These are phyloP conservation scores for Alternaria brassicicola DNA, from an alignment of 2,329 filamentous ascomycete genomes.

Conservation along the genomic window DNA sequence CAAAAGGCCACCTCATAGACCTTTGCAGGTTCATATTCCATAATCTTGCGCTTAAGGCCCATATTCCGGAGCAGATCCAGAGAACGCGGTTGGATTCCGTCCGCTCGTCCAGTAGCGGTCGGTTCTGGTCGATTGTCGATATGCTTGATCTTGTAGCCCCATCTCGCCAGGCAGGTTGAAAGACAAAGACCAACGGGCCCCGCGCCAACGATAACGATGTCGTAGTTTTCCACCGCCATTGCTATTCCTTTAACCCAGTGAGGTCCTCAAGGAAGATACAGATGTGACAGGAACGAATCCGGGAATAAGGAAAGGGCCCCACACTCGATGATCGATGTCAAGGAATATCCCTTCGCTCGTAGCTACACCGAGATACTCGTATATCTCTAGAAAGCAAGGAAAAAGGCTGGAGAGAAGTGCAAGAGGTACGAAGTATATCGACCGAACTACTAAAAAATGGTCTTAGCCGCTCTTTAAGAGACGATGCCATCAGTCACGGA, in stretches of 20 bases:
- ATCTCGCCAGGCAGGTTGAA: constrained; percentile 84
- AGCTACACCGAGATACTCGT: neutral
- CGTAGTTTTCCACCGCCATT: constrained; percentile 58
- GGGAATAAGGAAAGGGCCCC: neutral
- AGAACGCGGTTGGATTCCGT: constrained; percentile 90
- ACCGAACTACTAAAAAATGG: neutral
- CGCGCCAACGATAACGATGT: constrained; percentile 83
- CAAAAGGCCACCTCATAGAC: constrained; percentile 76
- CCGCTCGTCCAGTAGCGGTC: constrained; percentile 83
- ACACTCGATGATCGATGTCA: constrained; percentile 7
- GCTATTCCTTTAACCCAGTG: neutral
- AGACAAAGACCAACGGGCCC: constrained; percentile 88
- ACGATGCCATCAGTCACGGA: constrained; percentile 13
- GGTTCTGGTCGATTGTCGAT: constrained; percentile 89
- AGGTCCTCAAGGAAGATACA: neutral
- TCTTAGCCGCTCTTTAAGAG: constrained; percentile 17
- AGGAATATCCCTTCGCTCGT: constrained; percentile 2
- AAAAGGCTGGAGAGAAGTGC: neutral
- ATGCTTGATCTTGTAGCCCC: constrained; percentile 95
- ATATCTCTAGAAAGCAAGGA: neutral
- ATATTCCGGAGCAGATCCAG: constrained; percentile 87
- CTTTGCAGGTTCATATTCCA: constrained; percentile 84
- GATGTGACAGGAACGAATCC: neutral
- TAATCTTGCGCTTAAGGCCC: constrained; percentile 85
- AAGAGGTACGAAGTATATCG: neutral